Evolutionary conservation across 2,329 filamentous ascomycete genomes (phyloP).

Genomic region (Xylaria sp.): DNA sequence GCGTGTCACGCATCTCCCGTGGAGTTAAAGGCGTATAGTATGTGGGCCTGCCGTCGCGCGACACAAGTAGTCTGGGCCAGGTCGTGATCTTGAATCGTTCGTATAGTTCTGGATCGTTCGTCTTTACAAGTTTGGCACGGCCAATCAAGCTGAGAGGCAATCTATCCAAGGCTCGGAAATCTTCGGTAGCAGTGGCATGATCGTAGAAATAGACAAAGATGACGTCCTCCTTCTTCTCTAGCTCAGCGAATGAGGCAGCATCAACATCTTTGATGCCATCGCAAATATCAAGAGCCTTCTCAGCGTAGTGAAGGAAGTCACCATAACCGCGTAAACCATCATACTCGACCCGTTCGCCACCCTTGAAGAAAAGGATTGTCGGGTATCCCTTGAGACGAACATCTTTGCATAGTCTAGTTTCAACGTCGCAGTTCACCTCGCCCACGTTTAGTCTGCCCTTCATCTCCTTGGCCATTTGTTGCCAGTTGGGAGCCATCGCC

Average conservation of each 20-base stretch:
- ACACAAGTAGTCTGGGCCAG: constrained; percentile 92
- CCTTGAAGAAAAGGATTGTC: constrained; percentile 91
- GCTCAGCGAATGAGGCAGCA: constrained; percentile 75
- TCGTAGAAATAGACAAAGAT: constrained; percentile 99
- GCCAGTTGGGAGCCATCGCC: constrained; percentile 89
- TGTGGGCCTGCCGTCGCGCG: constrained; percentile 85
- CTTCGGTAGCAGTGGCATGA: constrained; percentile 90
- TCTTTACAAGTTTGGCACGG: constrained; percentile 92
- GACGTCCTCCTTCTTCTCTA: constrained; percentile 94
- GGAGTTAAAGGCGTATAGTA: constrained; percentile 91
- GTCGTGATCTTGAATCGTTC: constrained; percentile 94
- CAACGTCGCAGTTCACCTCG: constrained; percentile 92
- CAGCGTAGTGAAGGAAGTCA: constrained; percentile 86
- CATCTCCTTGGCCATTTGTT: constrained; percentile 90
- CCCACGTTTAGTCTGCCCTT: constrained; percentile 89
- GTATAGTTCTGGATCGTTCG: constrained; percentile 77
- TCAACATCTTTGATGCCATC: constrained; percentile 84
- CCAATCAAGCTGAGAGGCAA: constrained; percentile 89
- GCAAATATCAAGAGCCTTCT: constrained; percentile 83
- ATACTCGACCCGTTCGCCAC: constrained; percentile 92
- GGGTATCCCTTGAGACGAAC: constrained; percentile 82
- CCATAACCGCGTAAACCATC: constrained; percentile 90
- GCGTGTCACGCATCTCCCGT: constrained; percentile 89
- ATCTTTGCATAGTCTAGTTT: constrained; percentile 91
- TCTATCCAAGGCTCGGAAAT: constrained; percentile 88